Evolutionary conservation across 192 early-diverging fungal species (phyloP), one percentile per base, ranked within the genome.

Genomic region (Spizellomyces sp.): DNA sequence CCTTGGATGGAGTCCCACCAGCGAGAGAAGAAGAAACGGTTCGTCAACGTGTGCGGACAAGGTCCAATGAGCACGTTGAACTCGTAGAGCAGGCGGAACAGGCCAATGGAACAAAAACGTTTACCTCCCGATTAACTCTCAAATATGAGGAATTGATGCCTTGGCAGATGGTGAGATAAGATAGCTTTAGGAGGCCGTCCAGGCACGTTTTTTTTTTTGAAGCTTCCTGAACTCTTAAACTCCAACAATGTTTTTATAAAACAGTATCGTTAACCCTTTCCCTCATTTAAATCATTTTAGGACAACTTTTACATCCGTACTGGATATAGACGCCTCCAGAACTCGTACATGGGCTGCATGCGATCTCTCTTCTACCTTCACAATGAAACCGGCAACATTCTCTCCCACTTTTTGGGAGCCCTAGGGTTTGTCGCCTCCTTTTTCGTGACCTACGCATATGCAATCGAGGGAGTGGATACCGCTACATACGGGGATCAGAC

Each of bases 361-460:
- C 78, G 84, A 15, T 91, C 93, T 9, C 71, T 94, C 64, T 81
- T 88, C 19, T 95, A 92, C 78, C 58, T 95, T 19, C 95, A 98
- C 80, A 98, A 98, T 75, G 96, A 98, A 77, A 91, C 88, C 48
- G 95, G 92, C 54, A 98, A 98, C 76, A 91, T 98, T 62, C 92
- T 91, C 83, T 86, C 91, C 14, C 96, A 98, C 69, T 69, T 93
- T 2, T n/a, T 91, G 9, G 96, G 93, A 22, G 83, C 89, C 3
- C 8, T 86, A 69, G 64, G 1, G 89, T 95, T 70, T 66, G 27
- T 87, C 5, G 45, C 72, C 22, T 74, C 78, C 45, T 79, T 87
- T 63, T 79, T 81, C 76, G 69, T 76, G 65, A 61, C 66, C 15
- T 72, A 45, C 42, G 42, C 41, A 14, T 44, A 45, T 65, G 62